Base-by-base conservation (phyloP, 192 early-diverging fungal species). In the Rhizophagus prolifer region DNA sequence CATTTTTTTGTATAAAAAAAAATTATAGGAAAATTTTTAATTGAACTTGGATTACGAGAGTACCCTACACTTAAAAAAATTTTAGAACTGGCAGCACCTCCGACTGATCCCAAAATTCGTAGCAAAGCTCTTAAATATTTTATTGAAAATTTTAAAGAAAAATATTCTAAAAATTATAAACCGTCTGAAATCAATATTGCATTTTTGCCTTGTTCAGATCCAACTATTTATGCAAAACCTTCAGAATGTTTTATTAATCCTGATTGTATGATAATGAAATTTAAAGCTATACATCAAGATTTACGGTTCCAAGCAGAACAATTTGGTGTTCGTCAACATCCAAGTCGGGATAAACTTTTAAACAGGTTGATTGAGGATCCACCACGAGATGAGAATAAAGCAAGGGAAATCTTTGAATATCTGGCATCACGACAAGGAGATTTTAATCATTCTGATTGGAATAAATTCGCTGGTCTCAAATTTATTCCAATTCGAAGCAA, bases 291-390 rank as follows among this genome's bases (percentile, higher is more conserved):
- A 12, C 85, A 88, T 54, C 76, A 81, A 36, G 86, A 90, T 44
- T 77, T 92, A 26, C 64, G 80, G 0, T 23, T 74, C 7, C 80
- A 89, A 44, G 84, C 85, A 2, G 83, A 86, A 10, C 91, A 89
- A 77, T 82, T 97, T 44, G 91, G 92, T 3, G 89, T 95, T 10
- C 47, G 70, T 30, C 83, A 87, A 36, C 82, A 91, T 28, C 95
- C 95, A 1, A 38, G 77, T 25, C 75, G 88, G 0, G 74, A 58
- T 1, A 66, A 70, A 21, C 26, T 88, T 7, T 9, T 91, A 5
- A 69, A 78, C 26, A 81, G 80, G 0, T 80, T 92, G 21, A 16
- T 69, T 9, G 38, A 81, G 34, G 47, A 79, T 5, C 78, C 79
- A 6, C 78, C 82, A 2, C 12, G 63, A 4, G 70, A 84, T 8